Percentiles rank a stretch among this genome's conserved stretches.
Conservation (phyloP, 1,284 basidiomycete species). For the Rhodotorula sp. region DNA sequence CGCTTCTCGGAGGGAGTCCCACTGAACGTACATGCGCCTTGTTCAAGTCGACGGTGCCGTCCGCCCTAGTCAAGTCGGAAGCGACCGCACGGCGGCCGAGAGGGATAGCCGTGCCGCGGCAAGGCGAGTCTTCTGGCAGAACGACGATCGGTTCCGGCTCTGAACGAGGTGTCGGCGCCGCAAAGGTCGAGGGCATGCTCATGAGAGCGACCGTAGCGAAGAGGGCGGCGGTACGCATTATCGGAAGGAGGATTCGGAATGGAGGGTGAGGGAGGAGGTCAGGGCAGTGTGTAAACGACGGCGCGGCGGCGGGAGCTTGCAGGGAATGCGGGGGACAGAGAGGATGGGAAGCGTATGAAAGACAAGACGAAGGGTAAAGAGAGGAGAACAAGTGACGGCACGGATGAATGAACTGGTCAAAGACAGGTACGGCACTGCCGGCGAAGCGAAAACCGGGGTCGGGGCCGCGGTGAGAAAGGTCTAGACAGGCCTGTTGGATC, state of each 20-base stretch:
- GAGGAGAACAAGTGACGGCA: no score
- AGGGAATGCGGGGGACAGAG: no score
- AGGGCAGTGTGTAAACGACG: background rate
- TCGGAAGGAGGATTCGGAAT: background rate
- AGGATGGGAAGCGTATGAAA: background rate
- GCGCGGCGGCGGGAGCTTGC: no score
- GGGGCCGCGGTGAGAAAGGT: no score
- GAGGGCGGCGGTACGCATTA: background rate
- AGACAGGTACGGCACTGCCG: no score
- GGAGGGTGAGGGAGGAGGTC: background rate
- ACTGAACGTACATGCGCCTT: constrained; percentile 31
- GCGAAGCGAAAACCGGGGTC: no score
- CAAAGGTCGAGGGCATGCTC: background rate
- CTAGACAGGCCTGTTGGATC: no score
- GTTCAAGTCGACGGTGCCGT: constrained; percentile 37
- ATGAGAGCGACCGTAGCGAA: background rate
- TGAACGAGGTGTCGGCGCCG: background rate
- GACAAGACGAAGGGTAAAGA: no score
- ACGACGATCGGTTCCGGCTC: background rate
- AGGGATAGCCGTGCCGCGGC: background rate
- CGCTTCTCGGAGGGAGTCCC: background rate
- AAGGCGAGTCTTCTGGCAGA: background rate
- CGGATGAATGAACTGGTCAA: no score
- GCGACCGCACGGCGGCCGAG: background rate
- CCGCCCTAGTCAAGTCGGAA: constrained; percentile 9